Evolutionary conservation across 2,329 filamentous ascomycete species (phyloP), one percentile per base, ranked within the genome.

Genomic region (Endocalyx cinctus): DNA sequence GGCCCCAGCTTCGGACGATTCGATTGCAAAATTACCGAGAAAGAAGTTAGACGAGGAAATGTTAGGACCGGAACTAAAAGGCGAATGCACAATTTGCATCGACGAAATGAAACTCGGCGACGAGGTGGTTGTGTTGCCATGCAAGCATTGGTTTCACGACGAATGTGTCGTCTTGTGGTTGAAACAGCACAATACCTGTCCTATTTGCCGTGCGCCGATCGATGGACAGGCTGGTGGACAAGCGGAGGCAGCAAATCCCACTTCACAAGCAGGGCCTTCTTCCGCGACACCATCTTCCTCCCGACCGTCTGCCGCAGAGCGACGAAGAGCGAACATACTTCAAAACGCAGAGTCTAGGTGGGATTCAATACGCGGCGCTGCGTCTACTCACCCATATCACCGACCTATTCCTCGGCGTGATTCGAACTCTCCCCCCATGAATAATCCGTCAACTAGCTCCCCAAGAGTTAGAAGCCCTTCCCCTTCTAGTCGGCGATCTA

Each of bases 81-180:
- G 79, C 26, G 89, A 96, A 53, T 98, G 92, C 58, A 89, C 86
- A 22, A 95, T 98, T 38, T 98, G 92, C 61, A 94, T 97, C 67
- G 88, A 96, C 35, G 77, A 85, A 17, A 82, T 94, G 41, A 71
- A 77, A 17, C 54, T 84, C 22, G 84, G 79, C 10, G 79, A 85
- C 18, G 79, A 85, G 54, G 86, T 90, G 5, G 76, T 84, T 0
- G 73, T 82, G 28, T 62, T 98, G 31, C 88, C 88, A 0, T 98
- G 92, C 62, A 83, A 79, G 38, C 92, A 98, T 54, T 95, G 87
- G 87, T 97, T 95, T 57, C 90, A 96, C 52, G 81, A 82, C 37
- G 68, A 76, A 17, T 97, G 90, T 50, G 84, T 92, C 20, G 72
- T 79, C 16, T 70, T 84, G 31, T 97, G 90, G 90, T 64, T 97